Percentiles rank a stretch among this genome's conserved stretches.
Conservation (phyloP, 139 green algal genomes). For the Chlorella sp. region DNA sequence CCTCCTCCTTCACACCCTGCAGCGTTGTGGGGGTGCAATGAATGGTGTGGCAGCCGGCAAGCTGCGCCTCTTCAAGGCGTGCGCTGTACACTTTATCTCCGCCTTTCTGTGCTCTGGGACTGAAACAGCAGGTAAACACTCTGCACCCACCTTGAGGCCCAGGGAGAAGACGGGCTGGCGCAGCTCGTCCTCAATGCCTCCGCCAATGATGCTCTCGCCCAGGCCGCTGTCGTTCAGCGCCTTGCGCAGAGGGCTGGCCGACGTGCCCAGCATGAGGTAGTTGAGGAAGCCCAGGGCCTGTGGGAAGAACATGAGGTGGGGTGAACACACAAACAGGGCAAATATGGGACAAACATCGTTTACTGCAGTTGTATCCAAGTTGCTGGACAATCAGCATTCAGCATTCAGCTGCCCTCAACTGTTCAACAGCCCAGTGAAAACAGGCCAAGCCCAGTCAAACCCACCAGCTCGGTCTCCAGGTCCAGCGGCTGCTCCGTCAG, state of each 20-base stretch:
- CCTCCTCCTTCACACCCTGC: slow-evolving; percentile 49
- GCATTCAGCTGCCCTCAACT: no score
- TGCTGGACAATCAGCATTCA: no score
- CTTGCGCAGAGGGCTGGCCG: slow-evolving; percentile 90
- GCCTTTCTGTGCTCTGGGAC: no score
- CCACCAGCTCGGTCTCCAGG: slow-evolving; percentile 87
- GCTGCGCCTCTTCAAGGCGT: no score
- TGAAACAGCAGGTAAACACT: no score
- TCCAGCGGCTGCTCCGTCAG: slow-evolving; percentile 88
- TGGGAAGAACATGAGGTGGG: no score
- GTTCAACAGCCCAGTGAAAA: no score
- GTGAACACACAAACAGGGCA: background rate
- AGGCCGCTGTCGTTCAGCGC: slow-evolving; percentile 94
- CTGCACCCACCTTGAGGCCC: slow-evolving; percentile 78
- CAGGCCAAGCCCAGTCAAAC: background rate
- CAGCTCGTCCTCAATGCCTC: slow-evolving; percentile 95
- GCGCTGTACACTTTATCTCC: no score
- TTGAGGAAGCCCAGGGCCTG: slow-evolving; percentile 91
- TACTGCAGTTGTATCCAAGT: no score
- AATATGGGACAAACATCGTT: no score
- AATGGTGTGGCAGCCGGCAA: background rate
- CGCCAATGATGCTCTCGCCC: slow-evolving; percentile 91
- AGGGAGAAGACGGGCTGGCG: slow-evolving; percentile 90
- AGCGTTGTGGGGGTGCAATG: background rate
- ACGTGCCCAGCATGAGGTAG: slow-evolving; percentile 95